phyloP scores from a whole-genome alignment of 2,329 filamentous ascomycete species.

The Fusarium neocosmosporiellum region DNA sequence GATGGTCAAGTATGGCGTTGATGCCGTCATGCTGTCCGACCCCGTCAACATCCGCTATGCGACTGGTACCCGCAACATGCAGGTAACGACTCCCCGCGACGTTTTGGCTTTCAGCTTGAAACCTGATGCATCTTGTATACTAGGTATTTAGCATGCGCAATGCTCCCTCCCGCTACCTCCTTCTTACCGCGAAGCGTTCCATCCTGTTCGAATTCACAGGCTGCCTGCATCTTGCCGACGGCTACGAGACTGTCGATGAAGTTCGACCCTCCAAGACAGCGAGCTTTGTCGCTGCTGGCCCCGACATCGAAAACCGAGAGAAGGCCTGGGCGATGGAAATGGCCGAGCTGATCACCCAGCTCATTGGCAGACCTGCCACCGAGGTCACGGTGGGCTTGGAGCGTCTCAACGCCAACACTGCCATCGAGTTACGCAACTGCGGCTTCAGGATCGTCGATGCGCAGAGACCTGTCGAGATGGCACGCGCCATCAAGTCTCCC shows the following conservation, averaged over 20 bases:
- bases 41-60: conserved; percentile 10
- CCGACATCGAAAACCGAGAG: neutral
- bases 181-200: neutral
- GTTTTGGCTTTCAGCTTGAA: too few species aligned
- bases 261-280: conserved; percentile 1
- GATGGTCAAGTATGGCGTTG: conserved; percentile 1
- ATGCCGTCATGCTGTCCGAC: conserved; percentile 5
- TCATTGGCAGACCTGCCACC: neutral
- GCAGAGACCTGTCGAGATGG: conserved; percentile 3
- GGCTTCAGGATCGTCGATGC: conserved; percentile 1
- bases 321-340: neutral
- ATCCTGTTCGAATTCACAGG: conserved; percentile 4
- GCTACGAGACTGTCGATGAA: conserved; percentile 4
- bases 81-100: too few species aligned
- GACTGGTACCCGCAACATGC: conserved; percentile 6
- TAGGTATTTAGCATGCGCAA: conserved; percentile 3
- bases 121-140: too few species aligned
- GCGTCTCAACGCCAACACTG: conserved; percentile 6
- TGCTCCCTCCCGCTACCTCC: neutral
- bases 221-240: neutral
- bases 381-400: conserved; percentile 3
- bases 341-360: neutral
- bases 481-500: conserved; percentile 1
- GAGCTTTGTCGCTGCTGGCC: neutral
- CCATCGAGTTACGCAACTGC: neutral